A percentile compares a stretch with the other conserved stretches of the same genome.
Conservation (phyloP, 2,329 filamentous ascomycete genomes). For the Paradendryphiella salina region DNA sequence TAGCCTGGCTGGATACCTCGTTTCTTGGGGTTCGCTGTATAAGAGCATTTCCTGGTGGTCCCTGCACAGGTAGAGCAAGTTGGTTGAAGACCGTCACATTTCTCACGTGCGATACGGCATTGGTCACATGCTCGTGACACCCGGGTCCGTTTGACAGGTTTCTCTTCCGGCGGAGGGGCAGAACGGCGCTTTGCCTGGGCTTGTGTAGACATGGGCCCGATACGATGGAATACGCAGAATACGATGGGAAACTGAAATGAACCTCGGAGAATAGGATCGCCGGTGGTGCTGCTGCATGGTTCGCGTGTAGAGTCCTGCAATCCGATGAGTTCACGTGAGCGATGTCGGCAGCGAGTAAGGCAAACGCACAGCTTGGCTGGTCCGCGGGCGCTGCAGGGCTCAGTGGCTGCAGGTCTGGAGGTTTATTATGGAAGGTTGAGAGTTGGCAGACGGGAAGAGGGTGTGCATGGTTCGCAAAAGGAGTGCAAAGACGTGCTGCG, state of each 20-base stretch:
- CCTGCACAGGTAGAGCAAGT: conserved; percentile 68
- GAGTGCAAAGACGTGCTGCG: conserved; percentile 6
- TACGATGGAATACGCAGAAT: not conserved
- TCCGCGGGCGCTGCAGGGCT: conserved; percentile 6
- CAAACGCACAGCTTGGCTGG: conserved; percentile 4
- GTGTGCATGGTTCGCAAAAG: not conserved
- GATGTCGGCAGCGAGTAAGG: conserved; percentile 1
- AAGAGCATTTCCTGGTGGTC: conserved; percentile 68
- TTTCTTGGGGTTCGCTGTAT: conserved; percentile 73
- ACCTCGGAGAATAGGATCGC: conserved; percentile 3
- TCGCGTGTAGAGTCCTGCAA: conserved; percentile 3
- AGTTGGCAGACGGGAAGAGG: not conserved
- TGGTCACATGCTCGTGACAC: conserved; percentile 72
- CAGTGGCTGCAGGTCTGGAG: not conserved
- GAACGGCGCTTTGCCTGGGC: conserved; percentile 32
- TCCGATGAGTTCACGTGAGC: conserved; percentile 3
- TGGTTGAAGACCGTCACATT: conserved; percentile 71
- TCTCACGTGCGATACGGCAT: conserved; percentile 68
- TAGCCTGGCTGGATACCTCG: conserved; percentile 80
- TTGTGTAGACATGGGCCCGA: conserved; percentile 33
- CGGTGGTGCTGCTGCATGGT: conserved; percentile 4
- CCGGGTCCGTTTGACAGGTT: conserved; percentile 58
- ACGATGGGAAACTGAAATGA: conserved; percentile 2
- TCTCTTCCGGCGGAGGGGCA: conserved; percentile 25
- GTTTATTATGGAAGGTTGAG: not conserved